Evolutionary conservation across 148 eudicot genomes (phyloP), one percentile per base, ranked within the genome.

Genomic region (Rhododendron simsii): DNA sequence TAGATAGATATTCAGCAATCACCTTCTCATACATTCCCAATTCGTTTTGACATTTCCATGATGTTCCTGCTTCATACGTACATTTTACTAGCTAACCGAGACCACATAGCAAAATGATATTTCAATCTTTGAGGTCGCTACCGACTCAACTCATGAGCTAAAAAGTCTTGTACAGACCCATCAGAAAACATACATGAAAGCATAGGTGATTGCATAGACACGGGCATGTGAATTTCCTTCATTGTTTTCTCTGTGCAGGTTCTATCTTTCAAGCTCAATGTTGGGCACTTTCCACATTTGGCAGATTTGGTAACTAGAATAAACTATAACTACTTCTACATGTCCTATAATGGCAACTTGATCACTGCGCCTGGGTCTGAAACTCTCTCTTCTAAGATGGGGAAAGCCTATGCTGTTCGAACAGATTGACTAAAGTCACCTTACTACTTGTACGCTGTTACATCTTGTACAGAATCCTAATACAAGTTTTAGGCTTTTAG

Each of bases 291-390:
- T 80, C 99, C 99, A 85, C 98, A 97, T 92, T 85, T 97, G 84
- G 98, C 99, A 71, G 99, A 94, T 92, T 83, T 96, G 77, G 98
- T 96, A 21, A 96, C 98, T 23, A 89, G 99, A 87, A 94, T 96
- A 30, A 96, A 96, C 90, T 95, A 95, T 92, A 96, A 96, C 92
- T 89, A 88, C 86, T 96, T 91, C 90, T 96, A 96, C 91, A 93
- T 95, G 95, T 96, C 98, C 28, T 94, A 93, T 82, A 92, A 85
- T 85, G 96, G 99, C 35, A 93, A 86, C 86, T 90, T 96, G 90
- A 89, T 88, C 30, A 90, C 92, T 3, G 91, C 95, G 28, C 93
- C 95, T 83, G 94, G 91, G 23, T 92, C 94, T 45, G 94, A 89
- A 80, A 84, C 93, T 13, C 85, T 86, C 48, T 65, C 87, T 81